Base-by-base conservation (phyloP, 176 grass and related monocot genomes). In the Oryza rufipogon region DNA sequence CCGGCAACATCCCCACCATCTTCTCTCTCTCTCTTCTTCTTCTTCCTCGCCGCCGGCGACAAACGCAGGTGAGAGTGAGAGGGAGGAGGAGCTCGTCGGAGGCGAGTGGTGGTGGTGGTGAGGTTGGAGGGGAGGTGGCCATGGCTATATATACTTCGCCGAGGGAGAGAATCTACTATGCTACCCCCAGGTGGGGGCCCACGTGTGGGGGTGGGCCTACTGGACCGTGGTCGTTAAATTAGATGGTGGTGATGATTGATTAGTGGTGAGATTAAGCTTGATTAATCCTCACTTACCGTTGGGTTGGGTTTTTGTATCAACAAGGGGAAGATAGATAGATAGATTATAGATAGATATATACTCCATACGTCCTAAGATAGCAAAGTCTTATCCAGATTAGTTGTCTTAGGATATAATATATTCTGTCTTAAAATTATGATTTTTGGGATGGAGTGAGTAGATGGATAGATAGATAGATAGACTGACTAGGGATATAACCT, bases 1-100 rank as follows among this genome's bases (percentile, higher is more conserved):
- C 83, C 0, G 87, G 80, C 12, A 88, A 64, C 5, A 87, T 76
- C 19, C 88, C 85, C 0, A 88, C 91, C 96, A 98, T 98, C 26
- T 76, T 90, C 0, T 49, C 17, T 4, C 8, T 54, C 6, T 9
- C 12, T 19, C 23, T 14, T 14, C 42, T 44, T 26, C n/a, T 14
- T 14, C 42, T 44, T 26, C n/a, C n/a, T 76, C 33, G 66, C 66
- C 56, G 79, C 42, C 19, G 23, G 42, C 54, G 39, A 41, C 39
- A 23, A 63, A n/a, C 58, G 20, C 1, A 60, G 60, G 3, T 13
- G 22, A 47, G 70, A 1, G 17, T 4, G 13, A n/a, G 70, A 46
- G 2, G 13, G 46, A 49, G 14, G 81, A 75, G 64, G 77, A 68
- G 73, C 58, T 54, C 44, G 77, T 28, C 15, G 0, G 39, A 41